Evolutionary conservation across 2,329 filamentous ascomycete species (phyloP).

Genomic region (Epichloe scottii): DNA sequence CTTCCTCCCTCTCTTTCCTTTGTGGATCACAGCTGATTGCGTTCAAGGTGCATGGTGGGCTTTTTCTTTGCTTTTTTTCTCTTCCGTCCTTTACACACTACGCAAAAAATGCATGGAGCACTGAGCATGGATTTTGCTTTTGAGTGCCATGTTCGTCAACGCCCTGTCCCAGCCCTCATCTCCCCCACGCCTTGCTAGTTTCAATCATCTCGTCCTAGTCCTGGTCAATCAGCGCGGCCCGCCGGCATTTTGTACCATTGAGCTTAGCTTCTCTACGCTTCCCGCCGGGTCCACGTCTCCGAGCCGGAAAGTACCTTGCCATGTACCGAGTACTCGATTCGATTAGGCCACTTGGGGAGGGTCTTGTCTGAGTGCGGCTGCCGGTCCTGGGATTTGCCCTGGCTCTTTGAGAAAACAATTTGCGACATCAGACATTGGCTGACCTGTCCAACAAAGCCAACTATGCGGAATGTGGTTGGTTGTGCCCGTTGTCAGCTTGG

Average conservation of each 20-base stretch:
- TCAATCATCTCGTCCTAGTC: background rate
- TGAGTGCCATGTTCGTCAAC: background rate
- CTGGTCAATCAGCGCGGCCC: constrained; percentile 2
- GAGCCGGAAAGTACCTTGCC: background rate
- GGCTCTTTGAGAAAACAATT: background rate
- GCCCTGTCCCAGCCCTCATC: background rate
- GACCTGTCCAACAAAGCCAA: background rate
- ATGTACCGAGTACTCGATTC: background rate
- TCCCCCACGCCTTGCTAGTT: background rate
- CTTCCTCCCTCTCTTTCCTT: too few relatives aligned
- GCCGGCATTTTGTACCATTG: constrained; percentile 8
- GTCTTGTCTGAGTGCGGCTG: background rate
- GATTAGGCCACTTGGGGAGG: too few relatives aligned
- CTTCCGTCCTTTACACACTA: too few relatives aligned
- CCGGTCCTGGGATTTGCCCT: background rate
- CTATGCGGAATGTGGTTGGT: background rate
- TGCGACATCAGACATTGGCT: background rate
- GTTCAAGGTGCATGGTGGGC: too few relatives aligned
- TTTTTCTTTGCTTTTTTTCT: too few relatives aligned
- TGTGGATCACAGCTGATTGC: too few relatives aligned
- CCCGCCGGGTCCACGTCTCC: background rate
- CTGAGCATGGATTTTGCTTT: background rate
- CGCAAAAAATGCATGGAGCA: too few relatives aligned
- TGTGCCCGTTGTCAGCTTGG: background rate
- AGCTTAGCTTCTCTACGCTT: constrained; percentile 2